Base-by-base conservation (phyloP, 2,329 filamentous ascomycete genomes). In the Xylaria sp. region DNA sequence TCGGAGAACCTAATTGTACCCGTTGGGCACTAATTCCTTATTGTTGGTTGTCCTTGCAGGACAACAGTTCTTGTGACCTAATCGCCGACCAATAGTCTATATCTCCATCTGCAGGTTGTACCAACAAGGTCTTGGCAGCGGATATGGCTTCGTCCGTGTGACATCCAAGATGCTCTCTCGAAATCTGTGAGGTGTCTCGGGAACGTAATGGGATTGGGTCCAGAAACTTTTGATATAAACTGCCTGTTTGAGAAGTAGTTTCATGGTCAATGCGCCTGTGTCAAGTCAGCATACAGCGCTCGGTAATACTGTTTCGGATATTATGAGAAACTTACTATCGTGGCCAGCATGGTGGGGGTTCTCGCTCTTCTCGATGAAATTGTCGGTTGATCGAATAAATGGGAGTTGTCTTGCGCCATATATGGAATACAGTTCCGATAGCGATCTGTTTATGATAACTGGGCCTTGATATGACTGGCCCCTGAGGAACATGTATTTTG, bases 401-500 rank as follows among this genome's bases (percentile, higher is more conserved):
- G 50, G 50, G 9, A 55, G 20, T n/a, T 36, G 50, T 55, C n/a
- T 32, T 13, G 2, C 18, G 10, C 4, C 9, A 23, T 20, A 36
- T 5, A 34, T 20, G 3, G 8, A 34, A 55, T 55, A 36, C 3
- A 55, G n/a, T 23, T 55, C 30, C n/a, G 30, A 55, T 10, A 36
- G 23, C 18, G 50, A 55, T 36, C 30, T 36, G 18, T 55, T 23
- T 2, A 3, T 55, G 7, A n/a, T 1, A 13, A 10, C 18, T 10
- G 30, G 30, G 50, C 50, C 50, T 20, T 34, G 50, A 9, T 36
- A 30, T 18, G 8, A 6, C 82, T 80, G 7, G 82, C 86, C 55
- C 20, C 50, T 46, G 5, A 41, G 50, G 0, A 85, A 84, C 72
- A 90, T 81, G 70, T 86, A 88, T 69, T 90, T 90, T 0, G 88